phyloP scores from a whole-genome alignment of 1,139 yeast species.

The Barnettozyma hawaiiensis region DNA sequence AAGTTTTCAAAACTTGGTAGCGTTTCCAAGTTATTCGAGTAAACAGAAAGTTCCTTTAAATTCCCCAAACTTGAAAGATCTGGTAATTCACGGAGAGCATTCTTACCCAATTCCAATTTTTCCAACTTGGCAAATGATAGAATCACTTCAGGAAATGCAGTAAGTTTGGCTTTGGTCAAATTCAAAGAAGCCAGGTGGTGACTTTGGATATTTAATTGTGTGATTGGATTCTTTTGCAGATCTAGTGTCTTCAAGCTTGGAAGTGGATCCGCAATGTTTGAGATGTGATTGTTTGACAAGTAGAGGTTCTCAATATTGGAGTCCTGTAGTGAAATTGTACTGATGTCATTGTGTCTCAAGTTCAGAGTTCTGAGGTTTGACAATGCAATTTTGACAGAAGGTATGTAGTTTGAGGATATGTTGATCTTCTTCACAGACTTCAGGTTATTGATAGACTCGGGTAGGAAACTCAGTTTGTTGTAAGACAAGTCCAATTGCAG shows the following conservation, averaged over 20 bases:
- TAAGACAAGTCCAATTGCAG: constrained; percentile 76
- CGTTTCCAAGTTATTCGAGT: constrained; percentile 66
- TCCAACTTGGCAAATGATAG: constrained; percentile 64
- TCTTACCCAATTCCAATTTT: constrained; percentile 70
- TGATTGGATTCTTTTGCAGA: constrained; percentile 74
- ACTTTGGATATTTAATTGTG: constrained; percentile 50
- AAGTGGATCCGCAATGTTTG: constrained; percentile 61
- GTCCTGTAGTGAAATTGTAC: constrained; percentile 54
- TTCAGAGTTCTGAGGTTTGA: constrained; percentile 66
- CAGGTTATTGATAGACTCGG: constrained; percentile 57
- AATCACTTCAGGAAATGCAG: constrained; percentile 64
- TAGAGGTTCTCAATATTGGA: constrained; percentile 66
- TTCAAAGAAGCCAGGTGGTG: constrained; percentile 66
- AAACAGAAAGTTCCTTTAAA: constrained; percentile 62
- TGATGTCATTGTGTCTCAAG: constrained; percentile 66
- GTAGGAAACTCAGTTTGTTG: constrained; percentile 59
- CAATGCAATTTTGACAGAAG: constrained; percentile 41
- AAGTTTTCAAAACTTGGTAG: constrained; percentile 69
- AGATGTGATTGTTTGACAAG: constrained; percentile 72
- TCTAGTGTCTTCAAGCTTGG: constrained; percentile 50
- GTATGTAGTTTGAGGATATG: constrained; percentile 67
- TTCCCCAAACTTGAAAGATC: constrained; percentile 56
- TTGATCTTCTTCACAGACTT: constrained; percentile 60
- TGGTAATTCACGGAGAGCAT: constrained; percentile 77
- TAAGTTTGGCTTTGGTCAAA: constrained; percentile 74